phyloP scores from a whole-genome alignment of 2,329 filamentous ascomycete genomes.

The Paecilomyces niveus region DNA sequence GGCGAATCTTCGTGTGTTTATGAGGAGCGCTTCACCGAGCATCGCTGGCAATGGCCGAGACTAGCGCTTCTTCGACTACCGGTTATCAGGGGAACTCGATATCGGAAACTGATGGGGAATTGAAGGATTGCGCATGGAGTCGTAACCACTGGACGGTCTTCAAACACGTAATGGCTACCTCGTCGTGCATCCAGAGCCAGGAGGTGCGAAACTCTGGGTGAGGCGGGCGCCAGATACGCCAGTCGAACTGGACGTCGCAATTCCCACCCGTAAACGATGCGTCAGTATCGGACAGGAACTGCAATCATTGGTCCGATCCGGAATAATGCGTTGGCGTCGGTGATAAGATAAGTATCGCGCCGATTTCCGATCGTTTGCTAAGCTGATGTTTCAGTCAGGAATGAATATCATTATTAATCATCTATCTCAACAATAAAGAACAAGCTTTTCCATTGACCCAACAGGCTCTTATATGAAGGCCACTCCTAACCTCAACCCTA shows the following conservation, averaged over 20 bases:
- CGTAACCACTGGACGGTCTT: background rate
- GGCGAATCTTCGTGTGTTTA: background rate
- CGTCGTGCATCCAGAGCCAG: background rate
- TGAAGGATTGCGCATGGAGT: background rate
- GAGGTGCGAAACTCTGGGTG: background rate
- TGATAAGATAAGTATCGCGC: background rate
- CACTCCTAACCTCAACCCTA: background rate
- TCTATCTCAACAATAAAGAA: background rate
- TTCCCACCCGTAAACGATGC: background rate
- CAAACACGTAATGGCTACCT: background rate
- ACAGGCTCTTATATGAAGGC: background rate
- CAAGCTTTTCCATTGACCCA: background rate
- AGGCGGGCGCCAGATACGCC: background rate
- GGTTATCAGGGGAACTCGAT: background rate
- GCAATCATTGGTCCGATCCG: background rate
- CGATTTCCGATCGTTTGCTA: background rate
- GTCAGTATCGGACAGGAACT: background rate
- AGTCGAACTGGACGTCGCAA: background rate
- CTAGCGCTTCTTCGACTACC: background rate
- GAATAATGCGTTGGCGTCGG: background rate
- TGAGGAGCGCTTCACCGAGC: background rate
- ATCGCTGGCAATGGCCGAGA: background rate
- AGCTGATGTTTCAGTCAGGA: background rate
- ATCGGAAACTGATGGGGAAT: background rate
- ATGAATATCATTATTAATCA: background rate